These are phyloP conservation scores for Hansenula sp. DNA, from an alignment of 1,139 yeast species.

Conservation along the genomic window DNA sequence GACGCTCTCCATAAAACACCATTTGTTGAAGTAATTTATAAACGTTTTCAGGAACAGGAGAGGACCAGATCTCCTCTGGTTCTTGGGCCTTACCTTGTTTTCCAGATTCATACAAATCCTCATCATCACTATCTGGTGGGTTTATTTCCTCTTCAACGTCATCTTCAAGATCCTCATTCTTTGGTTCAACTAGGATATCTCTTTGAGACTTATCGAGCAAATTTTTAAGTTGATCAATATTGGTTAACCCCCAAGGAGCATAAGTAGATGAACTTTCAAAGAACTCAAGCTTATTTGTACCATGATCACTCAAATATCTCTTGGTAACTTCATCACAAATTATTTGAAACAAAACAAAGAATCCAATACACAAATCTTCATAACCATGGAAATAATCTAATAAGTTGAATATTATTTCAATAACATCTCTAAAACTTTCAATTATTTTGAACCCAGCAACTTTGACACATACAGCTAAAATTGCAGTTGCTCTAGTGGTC, in stretches of 20 bases:
- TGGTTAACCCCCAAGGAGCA: slow-evolving; percentile 54
- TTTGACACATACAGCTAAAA: slow-evolving; percentile 60
- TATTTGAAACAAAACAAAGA: slow-evolving; percentile 67
- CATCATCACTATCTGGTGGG: slow-evolving; percentile 15
- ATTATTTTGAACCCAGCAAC: slow-evolving; percentile 67
- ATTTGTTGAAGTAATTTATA: slow-evolving; percentile 60
- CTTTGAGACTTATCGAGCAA: slow-evolving; percentile 37
- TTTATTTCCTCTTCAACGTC: slow-evolving; percentile 12
- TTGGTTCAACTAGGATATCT: slow-evolving; percentile 28
- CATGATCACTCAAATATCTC: slow-evolving; percentile 30
- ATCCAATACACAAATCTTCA: slow-evolving; percentile 62
- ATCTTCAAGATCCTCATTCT: slow-evolving; percentile 33
- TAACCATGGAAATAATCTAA: slow-evolving; percentile 87
- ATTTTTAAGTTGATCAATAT: slow-evolving; percentile 34
- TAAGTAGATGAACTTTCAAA: slow-evolving; percentile 21
- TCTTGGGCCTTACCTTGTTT: slow-evolving; percentile 20
- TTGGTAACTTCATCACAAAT: slow-evolving; percentile 50
- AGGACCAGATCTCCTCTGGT: slow-evolving; percentile 45
- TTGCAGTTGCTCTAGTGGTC: slow-evolving; percentile 70
- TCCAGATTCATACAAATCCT: slow-evolving; percentile 12
- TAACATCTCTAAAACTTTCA: slow-evolving; percentile 65
- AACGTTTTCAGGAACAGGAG: slow-evolving; percentile 55
- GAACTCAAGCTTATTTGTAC: slow-evolving; percentile 18
- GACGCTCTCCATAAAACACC: slow-evolving; percentile 62
- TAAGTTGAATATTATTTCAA: slow-evolving; percentile 68